Evolutionary conservation across 2,329 filamentous ascomycete genomes (phyloP), one percentile per base, ranked within the genome.

Genomic region (Aspergillus sp.): DNA sequence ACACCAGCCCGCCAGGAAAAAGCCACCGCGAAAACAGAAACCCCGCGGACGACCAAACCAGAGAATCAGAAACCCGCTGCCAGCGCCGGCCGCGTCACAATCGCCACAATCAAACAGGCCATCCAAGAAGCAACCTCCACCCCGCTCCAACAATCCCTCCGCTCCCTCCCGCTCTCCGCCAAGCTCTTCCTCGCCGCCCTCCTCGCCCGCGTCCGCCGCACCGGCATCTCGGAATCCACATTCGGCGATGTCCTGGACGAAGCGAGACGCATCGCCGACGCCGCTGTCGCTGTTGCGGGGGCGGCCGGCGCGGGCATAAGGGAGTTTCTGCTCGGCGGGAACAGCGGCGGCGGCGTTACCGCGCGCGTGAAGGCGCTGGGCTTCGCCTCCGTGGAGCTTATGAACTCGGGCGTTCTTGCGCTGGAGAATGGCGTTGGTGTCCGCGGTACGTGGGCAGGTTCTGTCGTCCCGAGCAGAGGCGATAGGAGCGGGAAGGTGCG

Each of bases 81-180:
- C 45, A 40, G 42, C 51, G 57, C 62, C 35, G 29, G 57, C 22
- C 74, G 80, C 32, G 91, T 98, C 25, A 95, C 86, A 1, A 95
- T 96, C 51, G 78, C 82, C 32, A 95, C 86, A 3, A 82, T 96
- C 57, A 93, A 93, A 59, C 79, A 84, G 52, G 91, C 91, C 22
- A 96, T 98, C 58, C 84, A 83, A 49, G 91, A 98, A 64, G 88
- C 89, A 4, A 96, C 89, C 1, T 86, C 83, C 3, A 94, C 85
- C 35, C 91, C 91, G 2, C 68, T 95, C 36, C 89, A 95, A 54
- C 85, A 91, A 55, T 86, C 86, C 52, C 72, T 98, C 22, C 82
- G 86, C 30, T 74, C 78, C 12, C 72, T 96, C 14, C 85, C 91
- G 0, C 71, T 95, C 26, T 74, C 80, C 15, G 79, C 81, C 8